Percentiles rank a stretch among this genome's conserved stretches.
Conservation (phyloP, 2,329 filamentous ascomycete species). For the Ceratocystis alfenasii region DNA sequence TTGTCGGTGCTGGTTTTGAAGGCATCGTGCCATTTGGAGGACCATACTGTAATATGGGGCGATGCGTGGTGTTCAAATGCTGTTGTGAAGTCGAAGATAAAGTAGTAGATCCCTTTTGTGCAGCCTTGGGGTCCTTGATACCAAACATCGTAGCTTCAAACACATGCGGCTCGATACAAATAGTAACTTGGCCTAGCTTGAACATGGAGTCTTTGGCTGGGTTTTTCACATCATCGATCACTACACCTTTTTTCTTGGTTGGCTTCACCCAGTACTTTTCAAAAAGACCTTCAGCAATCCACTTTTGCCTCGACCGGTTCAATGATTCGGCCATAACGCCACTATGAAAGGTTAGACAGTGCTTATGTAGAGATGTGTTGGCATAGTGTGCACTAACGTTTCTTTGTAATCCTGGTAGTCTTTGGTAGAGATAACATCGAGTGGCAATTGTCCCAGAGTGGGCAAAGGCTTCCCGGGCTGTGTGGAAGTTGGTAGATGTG, state of each 20-base stretch:
- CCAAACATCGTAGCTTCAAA: slow-evolving; percentile 64
- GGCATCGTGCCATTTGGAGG: slow-evolving; percentile 52
- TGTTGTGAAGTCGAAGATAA: slow-evolving; percentile 22
- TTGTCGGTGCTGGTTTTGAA: slow-evolving; percentile 31
- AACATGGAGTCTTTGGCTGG: slow-evolving; percentile 59
- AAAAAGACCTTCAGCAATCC: slow-evolving; percentile 60
- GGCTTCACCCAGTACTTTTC: slow-evolving; percentile 70
- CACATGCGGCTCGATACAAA: slow-evolving; percentile 69
- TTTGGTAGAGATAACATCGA: slow-evolving; percentile 46
- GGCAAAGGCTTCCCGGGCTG: slow-evolving; percentile 55
- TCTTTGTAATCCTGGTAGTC: slow-evolving; percentile 66
- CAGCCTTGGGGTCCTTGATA: slow-evolving; percentile 49
- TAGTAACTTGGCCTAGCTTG: slow-evolving; percentile 59
- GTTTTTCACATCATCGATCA: slow-evolving; percentile 51
- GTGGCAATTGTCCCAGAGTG: slow-evolving; percentile 55
- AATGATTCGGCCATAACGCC: slow-evolving; percentile 65
- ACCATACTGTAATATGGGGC: slow-evolving; percentile 54
- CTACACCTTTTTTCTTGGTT: slow-evolving; percentile 51
- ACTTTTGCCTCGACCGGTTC: slow-evolving; percentile 58
- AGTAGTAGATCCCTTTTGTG: slow-evolving; percentile 28
- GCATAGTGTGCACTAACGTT: slow-evolving; percentile 38
- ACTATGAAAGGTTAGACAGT: slow-evolving; percentile 33
- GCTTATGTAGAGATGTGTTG: not conserved
- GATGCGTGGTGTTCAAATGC: slow-evolving; percentile 28
- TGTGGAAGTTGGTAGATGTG: slow-evolving; percentile 49